Evolutionary conservation across 768 basidiomycete species (phyloP), one percentile per base, ranked within the genome.

Genomic region (Sistotremastrum niveocremeum): DNA sequence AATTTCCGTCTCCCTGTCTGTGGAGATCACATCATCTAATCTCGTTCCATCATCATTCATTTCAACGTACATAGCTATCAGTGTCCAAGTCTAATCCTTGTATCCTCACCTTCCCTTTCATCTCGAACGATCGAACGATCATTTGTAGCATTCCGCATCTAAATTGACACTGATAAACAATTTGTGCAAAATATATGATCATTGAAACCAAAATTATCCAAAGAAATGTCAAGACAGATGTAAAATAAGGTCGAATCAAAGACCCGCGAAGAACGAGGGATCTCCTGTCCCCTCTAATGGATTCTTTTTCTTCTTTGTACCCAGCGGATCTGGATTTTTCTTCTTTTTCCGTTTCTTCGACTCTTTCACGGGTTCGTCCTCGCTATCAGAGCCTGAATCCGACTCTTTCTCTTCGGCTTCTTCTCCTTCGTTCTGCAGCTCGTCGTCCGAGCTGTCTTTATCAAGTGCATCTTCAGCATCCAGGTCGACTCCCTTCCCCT

Each of bases 221-320:
- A 20, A 20, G 20, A 20, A 20, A 20, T 20, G 20, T 20, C 20
- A 20, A 20, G 2, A 20, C 1, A 20, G 20, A 20, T 20, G 20
- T 20, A 20, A 20, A 20, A 20, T 20, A 20, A 20, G 1, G 20
- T 20, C 20, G 20, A 20, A 41, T 53, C 60, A 84, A 49, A 87
- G 62, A 39, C 70, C 80, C 39, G 74, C 71, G 54, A 86, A 87
- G 61, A 86, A 87, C 12, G 73, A 66, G 7, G 67, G 67, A 32
- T 79, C 74, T 4, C 70, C 70, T 33, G 72, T 74, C 28, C 77
- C 65, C 43, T 72, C 66, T 51, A 81, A 79, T 51, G 66, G 70
- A 28, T 77, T 76, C 58, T 76, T 81, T 59, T 73, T 74, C 62
- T 66, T 73, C 56, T 67, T 72, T 29, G 64, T 60, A 34, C 60